Conservation (phyloP, 2,329 filamentous ascomycete genomes). For the Metarhizium album region DNA sequence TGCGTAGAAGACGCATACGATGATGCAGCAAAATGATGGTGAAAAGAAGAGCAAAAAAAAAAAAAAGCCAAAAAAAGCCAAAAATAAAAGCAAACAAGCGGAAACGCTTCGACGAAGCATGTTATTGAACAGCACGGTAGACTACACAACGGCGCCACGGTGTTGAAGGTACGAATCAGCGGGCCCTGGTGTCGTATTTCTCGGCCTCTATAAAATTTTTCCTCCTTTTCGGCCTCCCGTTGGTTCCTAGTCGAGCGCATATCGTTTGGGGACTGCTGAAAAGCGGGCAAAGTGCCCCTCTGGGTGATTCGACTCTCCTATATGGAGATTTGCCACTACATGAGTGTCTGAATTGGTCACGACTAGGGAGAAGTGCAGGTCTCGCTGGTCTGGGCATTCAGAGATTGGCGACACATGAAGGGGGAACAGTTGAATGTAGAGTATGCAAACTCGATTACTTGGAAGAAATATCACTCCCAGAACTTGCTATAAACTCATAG, state of each 20-base stretch:
- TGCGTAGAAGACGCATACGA: constrained; percentile 46
- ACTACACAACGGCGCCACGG: constrained; percentile 4
- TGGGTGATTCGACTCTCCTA: not conserved
- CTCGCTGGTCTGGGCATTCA: constrained; percentile 11
- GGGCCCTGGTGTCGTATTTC: not conserved
- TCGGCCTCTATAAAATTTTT: not conserved
- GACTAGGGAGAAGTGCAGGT: constrained; percentile 23
- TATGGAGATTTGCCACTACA: not conserved
- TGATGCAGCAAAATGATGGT: not conserved
- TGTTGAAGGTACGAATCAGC: constrained; percentile 1
- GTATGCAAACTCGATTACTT: not conserved
- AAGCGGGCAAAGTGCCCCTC: not conserved
- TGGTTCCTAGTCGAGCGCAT: not conserved
- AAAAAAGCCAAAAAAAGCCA: too few relatives aligned
- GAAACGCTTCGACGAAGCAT: too few relatives aligned
- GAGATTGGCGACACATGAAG: constrained; percentile 5
- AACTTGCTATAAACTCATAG: not conserved
- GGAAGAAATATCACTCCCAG: not conserved
- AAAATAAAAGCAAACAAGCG: too few relatives aligned
- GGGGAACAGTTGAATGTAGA: constrained; percentile 11
- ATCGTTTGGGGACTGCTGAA: not conserved
- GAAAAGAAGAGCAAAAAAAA: too few relatives aligned
- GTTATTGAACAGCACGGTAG: not conserved
- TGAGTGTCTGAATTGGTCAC: not conserved
- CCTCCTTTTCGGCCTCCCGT: not conserved